Conservation (phyloP, 305 asterid species). For the Solanum chacoense region DNA sequence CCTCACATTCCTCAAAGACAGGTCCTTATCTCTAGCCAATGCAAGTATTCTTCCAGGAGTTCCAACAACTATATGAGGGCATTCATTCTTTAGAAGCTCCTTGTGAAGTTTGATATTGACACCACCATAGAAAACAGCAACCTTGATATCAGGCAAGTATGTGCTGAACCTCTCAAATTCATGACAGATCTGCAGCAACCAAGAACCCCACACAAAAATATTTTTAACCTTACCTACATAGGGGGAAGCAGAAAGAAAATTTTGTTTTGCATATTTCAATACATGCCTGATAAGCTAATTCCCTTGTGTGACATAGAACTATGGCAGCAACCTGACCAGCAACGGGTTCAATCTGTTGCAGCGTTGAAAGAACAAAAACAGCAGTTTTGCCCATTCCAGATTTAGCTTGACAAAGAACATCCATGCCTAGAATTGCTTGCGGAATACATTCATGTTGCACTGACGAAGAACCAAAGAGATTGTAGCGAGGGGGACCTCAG, state of each 20-base stretch:
- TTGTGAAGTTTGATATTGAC: slow-evolving; percentile 63
- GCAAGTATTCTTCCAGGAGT: slow-evolving; percentile 87
- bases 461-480: slow-evolving; percentile 60
- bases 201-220: neutral
- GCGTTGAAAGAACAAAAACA: slow-evolving; percentile 68
- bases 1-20: slow-evolving; percentile 68
- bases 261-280: neutral
- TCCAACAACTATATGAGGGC: slow-evolving; percentile 86
- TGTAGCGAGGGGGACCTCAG: slow-evolving; percentile 70
- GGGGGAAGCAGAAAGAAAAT: neutral
- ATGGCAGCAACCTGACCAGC: slow-evolving; percentile 83
- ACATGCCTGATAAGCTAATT: slow-evolving; percentile 83
- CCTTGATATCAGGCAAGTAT: slow-evolving; percentile 7
- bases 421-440: slow-evolving; percentile 93
- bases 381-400: slow-evolving; percentile 97
- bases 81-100: slow-evolving; percentile 83
- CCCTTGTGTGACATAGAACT: slow-evolving; percentile 79
- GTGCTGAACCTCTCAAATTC: slow-evolving; percentile 18
- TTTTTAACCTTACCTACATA: neutral
- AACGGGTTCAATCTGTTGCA: slow-evolving; percentile 76
- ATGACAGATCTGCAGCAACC: slow-evolving; percentile 8
- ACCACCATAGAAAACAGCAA: slow-evolving; percentile 75
- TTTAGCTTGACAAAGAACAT: slow-evolving; percentile 89
- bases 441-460: slow-evolving; percentile 98
- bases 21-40: slow-evolving; percentile 73